phyloP scores from a whole-genome alignment of 139 green algal species.

The Micractinium conductrix region DNA sequence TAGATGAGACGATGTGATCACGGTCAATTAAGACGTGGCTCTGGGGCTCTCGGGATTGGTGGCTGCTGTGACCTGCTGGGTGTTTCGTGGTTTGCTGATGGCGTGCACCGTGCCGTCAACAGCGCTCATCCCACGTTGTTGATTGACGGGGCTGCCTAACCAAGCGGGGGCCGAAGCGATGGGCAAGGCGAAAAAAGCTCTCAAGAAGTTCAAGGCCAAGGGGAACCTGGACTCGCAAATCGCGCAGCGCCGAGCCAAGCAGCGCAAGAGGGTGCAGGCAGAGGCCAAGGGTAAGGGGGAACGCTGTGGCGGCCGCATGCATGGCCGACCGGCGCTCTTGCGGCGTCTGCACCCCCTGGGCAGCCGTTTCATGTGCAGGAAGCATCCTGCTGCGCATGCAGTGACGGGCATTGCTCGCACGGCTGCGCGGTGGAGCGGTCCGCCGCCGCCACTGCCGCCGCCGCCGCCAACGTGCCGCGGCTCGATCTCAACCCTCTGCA shows the following conservation, averaged over 20 bases:
- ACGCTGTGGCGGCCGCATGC: neutral
- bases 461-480: neutral
- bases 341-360: no score
- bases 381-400: neutral
- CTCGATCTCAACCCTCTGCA: neutral
- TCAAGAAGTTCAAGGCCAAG: conserved; percentile 23
- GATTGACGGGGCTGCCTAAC: no score
- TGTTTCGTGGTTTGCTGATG: no score
- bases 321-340: no score
- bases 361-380: neutral
- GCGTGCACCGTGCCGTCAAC: no score
- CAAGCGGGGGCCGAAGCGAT: no score
- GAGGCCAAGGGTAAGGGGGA: neutral
- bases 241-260: neutral
- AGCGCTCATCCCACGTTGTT: no score
- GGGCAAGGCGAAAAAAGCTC: conserved; percentile 1
- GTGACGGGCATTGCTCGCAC: no score
- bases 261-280: neutral
- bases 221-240: conserved; percentile 11
- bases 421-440: neutral
- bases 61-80: no score
- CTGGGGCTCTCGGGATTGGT: no score
- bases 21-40: no score
- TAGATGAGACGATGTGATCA: no score
- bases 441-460: neutral